These are phyloP conservation scores for Fomes fomentarius DNA, from an alignment of 1,284 basidiomycete genomes.

Conservation along the genomic window DNA sequence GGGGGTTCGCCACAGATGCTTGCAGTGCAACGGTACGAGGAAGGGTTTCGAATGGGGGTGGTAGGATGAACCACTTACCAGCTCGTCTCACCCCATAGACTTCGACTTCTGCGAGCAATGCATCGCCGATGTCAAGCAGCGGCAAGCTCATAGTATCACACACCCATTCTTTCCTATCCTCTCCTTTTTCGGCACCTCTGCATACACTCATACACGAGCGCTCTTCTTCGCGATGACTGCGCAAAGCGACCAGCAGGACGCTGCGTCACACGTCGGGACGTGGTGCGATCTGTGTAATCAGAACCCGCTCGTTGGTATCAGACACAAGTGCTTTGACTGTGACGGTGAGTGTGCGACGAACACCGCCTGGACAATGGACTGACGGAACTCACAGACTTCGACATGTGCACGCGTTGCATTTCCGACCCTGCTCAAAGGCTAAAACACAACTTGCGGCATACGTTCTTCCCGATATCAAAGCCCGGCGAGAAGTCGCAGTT, in stretches of 20 bases:
- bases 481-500: constrained; percentile 11
- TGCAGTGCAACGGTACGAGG: constrained; percentile 63
- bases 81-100: constrained; percentile 12
- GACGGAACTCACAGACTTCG: constrained; percentile 67
- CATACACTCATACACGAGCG: constrained; percentile 42
- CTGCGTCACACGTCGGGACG: constrained; percentile 3
- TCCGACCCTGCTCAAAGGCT: constrained; percentile 45
- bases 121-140: constrained; percentile 32
- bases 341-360: constrained; percentile 44
- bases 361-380: no score
- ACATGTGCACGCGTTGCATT: constrained; percentile 68
- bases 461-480: constrained; percentile 1
- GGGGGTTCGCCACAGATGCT: constrained; percentile 71
- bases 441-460: constrained; percentile 16
- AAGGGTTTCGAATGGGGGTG: no score
- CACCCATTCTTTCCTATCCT: constrained; percentile 71
- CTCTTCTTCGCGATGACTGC: constrained; percentile 43
- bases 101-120: constrained; percentile 74
- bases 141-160: constrained; percentile 10
- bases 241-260: no score
- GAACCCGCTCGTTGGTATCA: constrained; percentile 49
- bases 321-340: constrained; percentile 67
- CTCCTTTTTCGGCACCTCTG: constrained; percentile 44
- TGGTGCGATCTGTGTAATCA: constrained; percentile 73
- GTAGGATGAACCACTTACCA: no score